Evolutionary conservation across 2,329 filamentous ascomycete genomes (phyloP), one percentile per base, ranked within the genome.

Genomic region (Leptodontidium sp.): DNA sequence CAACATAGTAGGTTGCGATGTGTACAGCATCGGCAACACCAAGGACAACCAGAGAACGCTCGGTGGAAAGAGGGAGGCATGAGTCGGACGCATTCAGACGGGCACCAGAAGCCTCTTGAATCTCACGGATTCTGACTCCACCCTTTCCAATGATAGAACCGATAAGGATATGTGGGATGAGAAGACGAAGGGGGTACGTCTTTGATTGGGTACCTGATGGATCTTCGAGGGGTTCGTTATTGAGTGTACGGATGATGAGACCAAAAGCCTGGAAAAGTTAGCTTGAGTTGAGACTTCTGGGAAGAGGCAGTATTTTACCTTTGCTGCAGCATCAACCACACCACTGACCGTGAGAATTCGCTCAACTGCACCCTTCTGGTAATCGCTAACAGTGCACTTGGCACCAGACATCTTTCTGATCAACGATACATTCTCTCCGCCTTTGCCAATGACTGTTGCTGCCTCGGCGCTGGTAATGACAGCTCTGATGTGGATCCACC

Each of bases 341-440:
- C 96, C 96, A 81, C 95, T 98, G 70, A 99, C 96, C 40, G 96
- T 99, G 77, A 99, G 86, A 78, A 99, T 98, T 79, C 96, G 93
- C 85, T 99, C 96, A 43, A 98, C 94, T 66, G 96, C 96, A 74
- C 96, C 96, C 78, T 97, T 93, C 75, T 97, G 93, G 78, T 98
- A 99, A 82, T 99, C 96, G 83, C 94, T 98, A 75, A 99, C 96
- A 59, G 96, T 99, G 85, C 96, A 99, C 84, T 98, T 98, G 74
- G 96, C 96, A 76, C 94, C 94, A 64, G 96, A 98, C 83, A 97
- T 87, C 80, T 93, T 93, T 75, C 96, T 90, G 78, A 99, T 98
- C 83, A 97, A 93, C 75, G 94, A 97, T 59, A 99, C 96, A 78
- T 99, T 99, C 85, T 99, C 96, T 79, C 96, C 96, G 72, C 94